Conservation (phyloP, 441 rosid genomes). For the Daphne laureola region DNA sequence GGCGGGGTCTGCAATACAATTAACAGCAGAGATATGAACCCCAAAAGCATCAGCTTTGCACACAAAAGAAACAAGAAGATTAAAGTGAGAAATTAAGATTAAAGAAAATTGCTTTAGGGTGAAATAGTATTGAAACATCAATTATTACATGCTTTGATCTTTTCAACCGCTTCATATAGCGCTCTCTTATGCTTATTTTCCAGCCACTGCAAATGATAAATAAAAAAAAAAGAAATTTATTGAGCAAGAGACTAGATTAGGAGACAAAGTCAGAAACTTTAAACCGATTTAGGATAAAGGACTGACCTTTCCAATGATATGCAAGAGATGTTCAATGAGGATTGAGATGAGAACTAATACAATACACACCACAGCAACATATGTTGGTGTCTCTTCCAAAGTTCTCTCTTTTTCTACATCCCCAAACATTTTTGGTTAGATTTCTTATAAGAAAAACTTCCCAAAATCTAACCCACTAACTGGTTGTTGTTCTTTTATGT, state of each 20-base stretch:
- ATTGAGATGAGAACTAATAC: conserved; percentile 59
- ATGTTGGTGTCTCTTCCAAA: conserved; percentile 73
- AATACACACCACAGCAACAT: conserved; percentile 75
- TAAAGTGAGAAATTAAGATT: background rate
- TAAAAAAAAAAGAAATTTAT: background rate
- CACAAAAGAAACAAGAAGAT: background rate
- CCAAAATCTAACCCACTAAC: too few relatives aligned
- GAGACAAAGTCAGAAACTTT: background rate
- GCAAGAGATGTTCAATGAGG: conserved; percentile 52
- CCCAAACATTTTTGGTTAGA: conserved; percentile 11
- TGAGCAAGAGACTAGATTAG: background rate
- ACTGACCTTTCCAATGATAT: conserved; percentile 33
- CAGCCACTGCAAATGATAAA: conserved; percentile 55
- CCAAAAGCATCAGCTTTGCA: conserved; percentile 89
- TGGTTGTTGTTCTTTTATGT: too few relatives aligned
- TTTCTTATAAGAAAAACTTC: too few relatives aligned
- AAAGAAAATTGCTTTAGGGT: too few relatives aligned
- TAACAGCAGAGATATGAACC: conserved; percentile 80
- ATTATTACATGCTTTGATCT: conserved; percentile 62
- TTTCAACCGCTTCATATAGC: conserved; percentile 74
- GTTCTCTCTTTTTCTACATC: conserved; percentile 17
- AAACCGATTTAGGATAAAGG: background rate
- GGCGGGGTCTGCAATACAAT: conserved; percentile 39
- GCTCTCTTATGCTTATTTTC: conserved; percentile 47
- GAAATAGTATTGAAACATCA: too few relatives aligned